Base-by-base conservation (phyloP, 1,139 yeast species). In the Blastobotrys arbuscula region DNA sequence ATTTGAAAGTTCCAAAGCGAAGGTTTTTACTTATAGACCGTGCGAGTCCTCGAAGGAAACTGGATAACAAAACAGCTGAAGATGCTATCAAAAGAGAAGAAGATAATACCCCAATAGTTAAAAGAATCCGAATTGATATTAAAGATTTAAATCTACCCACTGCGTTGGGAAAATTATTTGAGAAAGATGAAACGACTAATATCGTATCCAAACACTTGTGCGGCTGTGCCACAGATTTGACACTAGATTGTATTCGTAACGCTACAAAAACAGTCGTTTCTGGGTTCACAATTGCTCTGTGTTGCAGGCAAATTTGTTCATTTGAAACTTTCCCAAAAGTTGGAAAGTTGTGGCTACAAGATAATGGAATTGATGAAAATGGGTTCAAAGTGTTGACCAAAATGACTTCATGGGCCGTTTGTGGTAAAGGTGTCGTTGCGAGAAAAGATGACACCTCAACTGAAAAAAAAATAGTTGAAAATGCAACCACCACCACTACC, bases 141-240 rank as follows among this genome's bases (percentile, higher is more conserved):
- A 86, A 85, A 64, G 95, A 89, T 60, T 63, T 89, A 31, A 64
- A 74, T 45, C 64, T 87, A 13, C 78, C 74, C 47, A 31, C 16
- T 10, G 50, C 39, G 2, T 21, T 47, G 10, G 4, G 21, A 12
- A 23, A 24, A 13, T 18, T 24, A 26, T 39, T 36, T 21, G 47
- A 43, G 45, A 6, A 44, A n/a, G 20, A 24, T 38, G 36, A 49
- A 47, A 15, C 51, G 2, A 64, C 77, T 34, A 81, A 83, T 12
- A 87, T 82, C 2, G 79, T 88, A 2, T 87, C 96, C 2, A 89
- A 89, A 64, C 97, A 89, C 67, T 68, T 89, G 40, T 89, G 97
- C 68, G 97, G 97, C 7, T 95, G 85, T 5, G 97, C 97, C 1
- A 89, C 97, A 0, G 97, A 89, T 63, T 70, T 89, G 44, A 84